These are phyloP conservation scores for Apiotrichum brassicae DNA, from an alignment of 1,284 basidiomycete genomes.

Conservation along the genomic window DNA sequence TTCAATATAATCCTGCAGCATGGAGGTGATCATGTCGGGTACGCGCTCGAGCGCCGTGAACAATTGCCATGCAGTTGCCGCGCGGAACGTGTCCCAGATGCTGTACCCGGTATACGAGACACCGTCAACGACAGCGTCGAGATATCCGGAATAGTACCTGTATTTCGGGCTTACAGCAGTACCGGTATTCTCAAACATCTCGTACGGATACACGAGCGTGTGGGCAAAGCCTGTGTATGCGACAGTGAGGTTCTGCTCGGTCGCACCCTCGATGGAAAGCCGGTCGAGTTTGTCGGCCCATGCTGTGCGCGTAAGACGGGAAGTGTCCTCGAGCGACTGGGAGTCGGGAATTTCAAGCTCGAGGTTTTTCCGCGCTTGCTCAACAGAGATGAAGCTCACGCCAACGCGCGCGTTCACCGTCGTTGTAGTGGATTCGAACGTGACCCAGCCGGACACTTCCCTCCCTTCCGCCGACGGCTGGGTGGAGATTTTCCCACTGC, in stretches of 20 bases:
- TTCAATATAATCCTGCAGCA: conserved; percentile 69
- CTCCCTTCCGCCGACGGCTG: conserved; percentile 26
- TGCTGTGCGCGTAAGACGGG: conserved; percentile 52
- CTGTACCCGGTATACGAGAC: conserved; percentile 73
- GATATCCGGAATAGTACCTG: conserved; percentile 60
- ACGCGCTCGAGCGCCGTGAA: conserved; percentile 68
- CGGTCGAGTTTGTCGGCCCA: conserved; percentile 69
- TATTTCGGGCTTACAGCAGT: conserved; percentile 30
- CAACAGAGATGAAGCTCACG: conserved; percentile 69
- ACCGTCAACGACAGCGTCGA: conserved; percentile 54
- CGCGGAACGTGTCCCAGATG: conserved; percentile 78
- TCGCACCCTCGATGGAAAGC: conserved; percentile 55
- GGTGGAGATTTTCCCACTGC: conserved; percentile 47
- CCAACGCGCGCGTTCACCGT: conserved; percentile 61
- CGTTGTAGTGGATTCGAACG: conserved; percentile 48
- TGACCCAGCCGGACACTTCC: conserved; percentile 57
- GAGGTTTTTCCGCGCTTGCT: conserved; percentile 62
- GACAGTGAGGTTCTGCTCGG: conserved; percentile 26
- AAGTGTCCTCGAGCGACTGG: conserved; percentile 58
- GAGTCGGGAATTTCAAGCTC: conserved; percentile 50
- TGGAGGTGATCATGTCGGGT: conserved; percentile 67
- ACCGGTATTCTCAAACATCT: conserved; percentile 57
- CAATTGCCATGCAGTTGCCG: conserved; percentile 70
- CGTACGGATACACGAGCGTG: conserved; percentile 63
- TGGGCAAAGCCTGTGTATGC: conserved; percentile 32